A percentile compares a stretch with the other conserved stretches of the same genome.
Evolutionary conservation across 1,139 yeast genomes (phyloP).

Genomic region (Torulaspora pretoriensis): DNA sequence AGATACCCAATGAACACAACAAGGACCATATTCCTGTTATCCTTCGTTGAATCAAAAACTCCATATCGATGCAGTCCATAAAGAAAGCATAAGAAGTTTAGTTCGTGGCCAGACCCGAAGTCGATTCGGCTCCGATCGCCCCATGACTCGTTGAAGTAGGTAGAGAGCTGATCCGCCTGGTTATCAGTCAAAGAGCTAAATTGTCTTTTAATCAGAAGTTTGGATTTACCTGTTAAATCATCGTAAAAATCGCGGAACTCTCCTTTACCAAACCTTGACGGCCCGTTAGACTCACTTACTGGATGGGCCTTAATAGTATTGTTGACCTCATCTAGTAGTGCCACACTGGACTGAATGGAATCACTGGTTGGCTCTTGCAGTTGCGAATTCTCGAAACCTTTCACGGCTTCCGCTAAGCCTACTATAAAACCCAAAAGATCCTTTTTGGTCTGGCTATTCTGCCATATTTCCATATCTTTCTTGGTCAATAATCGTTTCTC

Average conservation of each 20-base stretch:
- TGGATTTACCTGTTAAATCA: conserved; percentile 43
- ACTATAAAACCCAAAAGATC: conserved; percentile 53
- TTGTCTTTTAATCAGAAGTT: conserved; percentile 27
- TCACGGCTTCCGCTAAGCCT: conserved; percentile 60
- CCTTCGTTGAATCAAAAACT: conserved; percentile 38
- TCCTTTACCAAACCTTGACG: conserved; percentile 84
- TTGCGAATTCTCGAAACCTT: conserved; percentile 56
- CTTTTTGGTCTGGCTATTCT: conserved; percentile 47
- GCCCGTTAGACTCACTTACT: conserved; percentile 53
- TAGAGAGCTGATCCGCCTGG: conserved; percentile 41
- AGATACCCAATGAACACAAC: conserved; percentile 53
- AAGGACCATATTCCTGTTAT: conserved; percentile 54
- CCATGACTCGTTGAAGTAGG: conserved; percentile 68
- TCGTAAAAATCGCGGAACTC: conserved; percentile 87
- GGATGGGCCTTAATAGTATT: conserved; percentile 54
- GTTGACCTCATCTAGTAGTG: conserved; percentile 46
- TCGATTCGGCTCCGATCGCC: conserved; percentile 86
- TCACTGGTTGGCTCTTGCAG: conserved; percentile 39
- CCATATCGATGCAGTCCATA: conserved; percentile 49
- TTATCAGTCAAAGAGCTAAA: conserved; percentile 26
- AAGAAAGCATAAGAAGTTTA: conserved; percentile 73
- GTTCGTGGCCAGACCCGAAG: conserved; percentile 96
- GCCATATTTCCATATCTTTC: conserved; percentile 63
- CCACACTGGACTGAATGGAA: conserved; percentile 38
- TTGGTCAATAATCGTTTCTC: conserved; percentile 53